Conservation (phyloP, 1,139 yeast genomes). For the Nakaseomyces kungkrabaensis region DNA sequence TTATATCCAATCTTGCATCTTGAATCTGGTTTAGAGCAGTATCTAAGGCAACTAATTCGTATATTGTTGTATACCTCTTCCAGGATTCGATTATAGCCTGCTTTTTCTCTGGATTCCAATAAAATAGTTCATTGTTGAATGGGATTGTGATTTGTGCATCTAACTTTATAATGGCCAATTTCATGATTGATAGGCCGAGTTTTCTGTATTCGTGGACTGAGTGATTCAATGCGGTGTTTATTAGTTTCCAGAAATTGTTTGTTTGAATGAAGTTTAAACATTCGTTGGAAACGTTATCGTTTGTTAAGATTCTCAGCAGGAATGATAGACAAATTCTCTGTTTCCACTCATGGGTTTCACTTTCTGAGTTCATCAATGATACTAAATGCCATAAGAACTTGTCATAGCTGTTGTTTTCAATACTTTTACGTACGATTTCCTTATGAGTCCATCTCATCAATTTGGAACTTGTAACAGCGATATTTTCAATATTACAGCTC, state of each 20-base stretch:
- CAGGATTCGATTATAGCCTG: constrained; percentile 43
- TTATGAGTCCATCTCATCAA: constrained; percentile 22
- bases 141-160: constrained; percentile 18
- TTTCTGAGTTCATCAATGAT: constrained; percentile 30
- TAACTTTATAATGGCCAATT: constrained; percentile 42
- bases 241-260: constrained; percentile 46
- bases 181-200: constrained; percentile 58
- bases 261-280: constrained; percentile 33
- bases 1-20: constrained; percentile 62
- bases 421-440: constrained; percentile 9
- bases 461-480: constrained; percentile 14
- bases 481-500: constrained; percentile 13
- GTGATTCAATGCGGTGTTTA: constrained; percentile 51
- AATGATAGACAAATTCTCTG: constrained; percentile 42
- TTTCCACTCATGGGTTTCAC: constrained; percentile 18
- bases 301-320: constrained; percentile 45
- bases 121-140: constrained; percentile 36
- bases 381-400: constrained; percentile 39
- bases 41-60: constrained; percentile 75
- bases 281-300: constrained; percentile 11
- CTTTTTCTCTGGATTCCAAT: constrained; percentile 36
- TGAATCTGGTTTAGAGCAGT: constrained; percentile 80
- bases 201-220: constrained; percentile 62
- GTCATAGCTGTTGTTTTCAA: constrained; percentile 11
- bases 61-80: constrained; percentile 63